These are phyloP conservation scores for Penicillium lividum DNA, from an alignment of 495 filamentous ascomycete species.

Conservation along the genomic window DNA sequence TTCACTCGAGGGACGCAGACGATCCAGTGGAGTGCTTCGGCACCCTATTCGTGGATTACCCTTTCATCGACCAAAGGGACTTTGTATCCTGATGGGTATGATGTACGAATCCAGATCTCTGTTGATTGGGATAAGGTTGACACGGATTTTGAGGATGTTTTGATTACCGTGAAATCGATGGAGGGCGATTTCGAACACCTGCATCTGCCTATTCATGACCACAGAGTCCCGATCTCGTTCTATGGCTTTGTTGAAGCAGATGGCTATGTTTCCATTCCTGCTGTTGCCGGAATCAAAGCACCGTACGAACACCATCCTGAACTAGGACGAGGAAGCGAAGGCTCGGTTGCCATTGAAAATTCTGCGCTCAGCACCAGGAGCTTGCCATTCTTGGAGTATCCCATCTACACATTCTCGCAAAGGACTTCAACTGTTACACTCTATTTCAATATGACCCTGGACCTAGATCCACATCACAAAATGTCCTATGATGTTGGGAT, in stretches of 20 bases:
- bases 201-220: slow-evolving; percentile 59
- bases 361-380: not conserved
- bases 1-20: slow-evolving; percentile 60
- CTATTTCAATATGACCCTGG: slow-evolving; percentile 60
- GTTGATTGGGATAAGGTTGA: slow-evolving; percentile 38
- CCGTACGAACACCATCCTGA: slow-evolving; percentile 21
- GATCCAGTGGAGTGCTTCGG: slow-evolving; percentile 58
- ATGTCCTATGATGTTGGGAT: slow-evolving; percentile 62
- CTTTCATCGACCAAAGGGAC: slow-evolving; percentile 56
- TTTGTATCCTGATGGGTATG: slow-evolving; percentile 42
- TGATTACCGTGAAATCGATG: slow-evolving; percentile 42
- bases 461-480: slow-evolving; percentile 58
- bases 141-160: slow-evolving; percentile 20
- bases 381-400: slow-evolving; percentile 53
- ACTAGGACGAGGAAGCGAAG: slow-evolving; percentile 14
- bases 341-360: slow-evolving; percentile 20
- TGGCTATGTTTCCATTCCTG: slow-evolving; percentile 42
- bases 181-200: slow-evolving; percentile 57
- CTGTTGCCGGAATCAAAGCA: slow-evolving; percentile 37
- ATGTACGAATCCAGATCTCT: slow-evolving; percentile 55
- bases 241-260: slow-evolving; percentile 67
- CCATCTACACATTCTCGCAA: slow-evolving; percentile 63
- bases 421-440: slow-evolving; percentile 56
- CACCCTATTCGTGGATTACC: slow-evolving; percentile 56
- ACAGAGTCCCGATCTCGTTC: slow-evolving; percentile 54